Evolutionary conservation across 345 rosid genomes (phyloP), one percentile per base, ranked within the genome.

Genomic region (Populus euphratica): DNA sequence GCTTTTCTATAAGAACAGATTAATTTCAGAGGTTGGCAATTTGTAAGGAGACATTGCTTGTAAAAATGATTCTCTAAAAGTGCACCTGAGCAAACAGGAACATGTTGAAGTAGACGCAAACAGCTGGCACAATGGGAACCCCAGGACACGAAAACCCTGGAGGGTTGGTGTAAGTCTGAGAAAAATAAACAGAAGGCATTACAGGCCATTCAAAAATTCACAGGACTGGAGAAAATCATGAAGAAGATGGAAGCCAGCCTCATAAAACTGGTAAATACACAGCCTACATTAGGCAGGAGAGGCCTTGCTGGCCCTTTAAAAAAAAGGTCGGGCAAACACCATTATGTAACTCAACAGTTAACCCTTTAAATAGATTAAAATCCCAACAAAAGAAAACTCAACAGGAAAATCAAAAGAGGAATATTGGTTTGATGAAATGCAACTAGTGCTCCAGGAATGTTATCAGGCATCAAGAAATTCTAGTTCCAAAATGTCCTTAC

Each of bases 11-110:
- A 39, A 74, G 23, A 64, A 43, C 61, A 56, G 27, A 8, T 74
- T 49, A 41, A 17, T 52, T 52, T 20, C 23, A 52, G 59, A 52
- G n/a, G 2, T 18, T 20, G 8, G 23, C 59, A 52, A 52, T 52
- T 20, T 52, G n/a, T 6, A 66, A 33, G n/a, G 70, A 17, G 39
- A 9, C 8, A 68, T 38, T 35, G 39, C 47, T 6, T 21, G 29
- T 18, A 56, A 20, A 2, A 29, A 66, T 41, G 50, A n/a, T 27
- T 33, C 47, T 75, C 35, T 5, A 56, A 66, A 31, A 71, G 73
- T 72, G 77, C 82, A 96, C 97, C 97, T 94, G 98, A 84, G 98
- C 97, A 86, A 92, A 92, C 79, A 96, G 88, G 87, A 92, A 96
- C 73, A 96, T 89, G 84, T 94, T 96, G 85, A 96, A 89, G 87